Evolutionary conservation across 116 monocot genomes (phyloP), one percentile per base, ranked within the genome.

Genomic region (Papilionanthe hybrid): DNA sequence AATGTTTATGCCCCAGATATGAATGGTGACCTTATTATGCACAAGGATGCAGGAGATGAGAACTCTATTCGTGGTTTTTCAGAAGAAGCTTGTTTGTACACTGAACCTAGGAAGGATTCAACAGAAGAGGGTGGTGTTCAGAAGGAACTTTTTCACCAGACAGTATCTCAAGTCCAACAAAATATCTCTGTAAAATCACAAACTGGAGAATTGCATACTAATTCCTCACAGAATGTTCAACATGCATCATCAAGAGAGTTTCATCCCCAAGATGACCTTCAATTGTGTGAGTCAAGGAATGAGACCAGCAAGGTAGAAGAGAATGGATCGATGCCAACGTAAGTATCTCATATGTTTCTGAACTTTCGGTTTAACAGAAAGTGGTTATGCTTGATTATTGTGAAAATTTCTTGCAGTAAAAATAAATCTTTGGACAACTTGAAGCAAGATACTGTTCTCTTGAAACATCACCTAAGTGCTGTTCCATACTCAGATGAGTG

Each of bases 401-500:
- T 50, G 72, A 5, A 67, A 76, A 48, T 17, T 19, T 79, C 12
- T 44, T 83, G 66, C 77, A 80, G 81, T 22, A 79, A 72, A 18
- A 81, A 15, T 15, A 67, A 37, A 30, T 0, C 32, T 79, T 22
- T 25, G 41, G 68, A 79, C 22, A 77, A 44, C 17, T 43, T 67
- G 60, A 68, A 78, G 18, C 49, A 58, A 69, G 80, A 88, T 8
- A 50, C 42, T 11, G 4, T 53, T 41, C 57, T 41, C 25, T 48
- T 77, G 73, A 86, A 80, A 53, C 80, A 67, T 79, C 78, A 73
- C 22, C 58, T 81, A 41, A 79, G 81, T 82, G 82, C 78, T 43
- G 81, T 81, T 66, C 92, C 92, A 12, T 92, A 88, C 82, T 86
- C 90, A 49, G 89, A 92, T 47, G 90, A 92, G 82, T 92, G 89